Base-by-base conservation (phyloP, 148 eudicot genomes). In the Fagopyrum tataricum region DNA sequence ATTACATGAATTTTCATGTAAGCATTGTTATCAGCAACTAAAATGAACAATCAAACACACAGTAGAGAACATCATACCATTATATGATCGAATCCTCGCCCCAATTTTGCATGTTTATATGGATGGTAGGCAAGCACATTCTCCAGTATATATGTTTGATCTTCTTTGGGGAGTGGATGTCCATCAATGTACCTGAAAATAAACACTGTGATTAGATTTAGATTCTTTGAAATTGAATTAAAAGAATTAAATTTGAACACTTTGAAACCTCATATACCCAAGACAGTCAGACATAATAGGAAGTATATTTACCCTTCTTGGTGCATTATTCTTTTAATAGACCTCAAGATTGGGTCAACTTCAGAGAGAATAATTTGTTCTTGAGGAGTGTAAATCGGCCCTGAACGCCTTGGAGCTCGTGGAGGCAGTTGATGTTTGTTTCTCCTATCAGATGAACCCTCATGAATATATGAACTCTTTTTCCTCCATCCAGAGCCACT, bases 71-170 rank as follows among this genome's bases (percentile, higher is more conserved):
- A 46, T 10, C 77, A 71, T 88, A 94, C 96, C 91, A 86, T 91
- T 71, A 94, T 73, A 76, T 84, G 75, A 23, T 91, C 86, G 7
- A 94, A 53, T 78, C 98, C 97, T 71, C 84, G 83, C 75, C 97
- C 93, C 74, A 80, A 81, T 85, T 94, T 91, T 13, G 82, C 84
- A 43, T 77, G 82, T 79, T 89, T 94, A 49, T 94, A 93, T 14
- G 98, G 97, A 79, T 94, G 98, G 75, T 87, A 74, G 71, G 73
- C 79, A 39, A 94, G 78, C 21, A 94, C 90, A 70, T 86, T 86
- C 23, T 87, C 85, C 58, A 89, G 51, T 0, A 94, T 82, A 71
- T 82, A 94, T 1, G 82, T 40, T 78, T 91, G 97, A 76, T 94
- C 97, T 18, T 94, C 97, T 72, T 82, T 75, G 66, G 90, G 74